These are phyloP conservation scores for Rubia yunnanensis DNA, from an alignment of 257 asterid genomes.

Conservation along the genomic window DNA sequence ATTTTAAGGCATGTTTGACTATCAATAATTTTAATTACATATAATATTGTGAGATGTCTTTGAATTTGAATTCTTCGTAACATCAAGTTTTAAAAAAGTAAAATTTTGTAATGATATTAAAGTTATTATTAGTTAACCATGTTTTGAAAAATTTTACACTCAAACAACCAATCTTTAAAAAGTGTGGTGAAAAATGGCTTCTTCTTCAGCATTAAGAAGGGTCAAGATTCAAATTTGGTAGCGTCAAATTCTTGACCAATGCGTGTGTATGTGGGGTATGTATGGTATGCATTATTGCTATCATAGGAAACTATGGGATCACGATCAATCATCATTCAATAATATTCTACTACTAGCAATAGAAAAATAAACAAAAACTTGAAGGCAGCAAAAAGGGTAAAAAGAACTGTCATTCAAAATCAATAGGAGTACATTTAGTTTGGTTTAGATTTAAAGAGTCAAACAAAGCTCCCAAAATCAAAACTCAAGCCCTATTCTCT, in stretches of 20 bases:
- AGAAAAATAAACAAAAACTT: neutral
- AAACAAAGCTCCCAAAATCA: neutral
- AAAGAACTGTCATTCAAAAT: neutral
- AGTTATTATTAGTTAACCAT: no score
- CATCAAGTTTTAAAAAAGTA: no score
- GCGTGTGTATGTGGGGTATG: neutral
- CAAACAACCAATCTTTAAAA: no score
- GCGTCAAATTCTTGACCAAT: neutral
- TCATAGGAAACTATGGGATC: neutral
- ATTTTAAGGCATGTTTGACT: no score
- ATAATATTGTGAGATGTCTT: no score
- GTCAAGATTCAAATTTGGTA: neutral
- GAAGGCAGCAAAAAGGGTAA: neutral
- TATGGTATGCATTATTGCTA: neutral
- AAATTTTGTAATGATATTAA: no score
- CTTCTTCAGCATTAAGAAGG: neutral
- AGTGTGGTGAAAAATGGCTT: no score
- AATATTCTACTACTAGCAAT: neutral
- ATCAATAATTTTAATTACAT: no score
- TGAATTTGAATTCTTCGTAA: no score
- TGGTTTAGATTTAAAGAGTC: neutral
- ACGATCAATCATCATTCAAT: neutral
- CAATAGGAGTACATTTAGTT: neutral
- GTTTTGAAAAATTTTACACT: no score
- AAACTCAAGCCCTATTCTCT: neutral